Conservation (phyloP, 2,329 filamentous ascomycete genomes). For the Pseudovirgaria hyperparasitica region DNA sequence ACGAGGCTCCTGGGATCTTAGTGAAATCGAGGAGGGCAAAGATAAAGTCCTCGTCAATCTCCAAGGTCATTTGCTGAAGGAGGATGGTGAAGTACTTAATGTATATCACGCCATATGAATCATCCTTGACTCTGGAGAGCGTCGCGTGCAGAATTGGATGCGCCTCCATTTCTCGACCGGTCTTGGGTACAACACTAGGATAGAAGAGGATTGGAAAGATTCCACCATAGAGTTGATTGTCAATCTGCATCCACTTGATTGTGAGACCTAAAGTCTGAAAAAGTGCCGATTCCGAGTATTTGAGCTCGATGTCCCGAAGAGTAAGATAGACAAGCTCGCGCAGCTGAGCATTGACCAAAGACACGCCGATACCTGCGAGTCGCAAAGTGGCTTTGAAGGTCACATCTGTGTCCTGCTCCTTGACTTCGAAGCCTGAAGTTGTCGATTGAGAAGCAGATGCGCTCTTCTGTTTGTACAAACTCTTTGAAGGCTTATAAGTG, state of each 20-base stretch:
- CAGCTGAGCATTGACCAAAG: constrained; percentile 81
- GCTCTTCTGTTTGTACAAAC: constrained; percentile 65
- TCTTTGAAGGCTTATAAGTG: constrained; percentile 87
- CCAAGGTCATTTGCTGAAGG: constrained; percentile 94
- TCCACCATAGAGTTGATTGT: constrained; percentile 95
- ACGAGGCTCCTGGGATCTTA: constrained; percentile 81
- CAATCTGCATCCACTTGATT: constrained; percentile 97
- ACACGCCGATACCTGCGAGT: constrained; percentile 82
- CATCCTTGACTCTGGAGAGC: constrained; percentile 90
- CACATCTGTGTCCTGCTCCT: constrained; percentile 75
- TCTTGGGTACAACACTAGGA: constrained; percentile 94
- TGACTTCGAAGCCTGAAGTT: constrained; percentile 77
- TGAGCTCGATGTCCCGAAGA: constrained; percentile 78
- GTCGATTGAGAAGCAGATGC: constrained; percentile 43
- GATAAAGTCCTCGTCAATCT: constrained; percentile 96
- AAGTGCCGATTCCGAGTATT: constrained; percentile 82
- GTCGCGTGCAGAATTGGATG: constrained; percentile 90
- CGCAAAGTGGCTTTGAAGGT: constrained; percentile 83
- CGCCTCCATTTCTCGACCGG: constrained; percentile 87
- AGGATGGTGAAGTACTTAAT: constrained; percentile 95
- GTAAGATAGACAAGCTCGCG: constrained; percentile 91
- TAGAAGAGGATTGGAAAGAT: constrained; percentile 97
- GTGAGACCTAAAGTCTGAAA: constrained; percentile 86
- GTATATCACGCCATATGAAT: constrained; percentile 94
- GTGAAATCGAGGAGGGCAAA: constrained; percentile 91